These are phyloP conservation scores for Annulohypoxylon stygium DNA, from an alignment of 495 filamentous ascomycete species.

Conservation along the genomic window DNA sequence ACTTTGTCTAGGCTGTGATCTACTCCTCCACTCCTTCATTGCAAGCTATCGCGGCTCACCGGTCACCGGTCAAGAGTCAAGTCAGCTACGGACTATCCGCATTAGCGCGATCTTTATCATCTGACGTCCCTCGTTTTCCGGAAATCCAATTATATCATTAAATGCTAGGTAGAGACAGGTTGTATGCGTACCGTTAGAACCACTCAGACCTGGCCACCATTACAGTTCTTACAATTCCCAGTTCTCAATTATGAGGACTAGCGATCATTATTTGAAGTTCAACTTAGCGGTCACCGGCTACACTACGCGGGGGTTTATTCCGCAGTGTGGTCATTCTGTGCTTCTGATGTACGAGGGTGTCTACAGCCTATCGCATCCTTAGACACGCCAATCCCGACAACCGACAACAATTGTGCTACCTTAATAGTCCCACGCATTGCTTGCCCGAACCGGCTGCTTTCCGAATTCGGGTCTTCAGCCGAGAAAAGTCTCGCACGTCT, in stretches of 20 bases:
- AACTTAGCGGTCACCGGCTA: constrained; percentile 16
- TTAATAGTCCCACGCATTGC: constrained; percentile 35
- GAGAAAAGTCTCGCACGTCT: constrained; percentile 35
- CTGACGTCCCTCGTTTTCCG: constrained; percentile 1
- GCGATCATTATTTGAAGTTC: neutral
- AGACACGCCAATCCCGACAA: constrained; percentile 24
- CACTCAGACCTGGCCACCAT: constrained; percentile 22
- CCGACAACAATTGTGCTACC: constrained; percentile 38
- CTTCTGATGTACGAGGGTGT: constrained; percentile 22
- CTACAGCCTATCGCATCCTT: constrained; percentile 29
- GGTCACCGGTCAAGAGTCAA: constrained; percentile 10
- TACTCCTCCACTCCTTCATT: constrained; percentile 24
- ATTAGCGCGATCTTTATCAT: constrained; percentile 31
- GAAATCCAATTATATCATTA: neutral
- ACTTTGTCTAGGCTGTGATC: constrained; percentile 27
- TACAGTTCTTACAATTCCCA: neutral
- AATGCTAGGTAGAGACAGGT: neutral
- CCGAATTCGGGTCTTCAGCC: constrained; percentile 42
- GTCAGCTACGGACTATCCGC: constrained; percentile 28
- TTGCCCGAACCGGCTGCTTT: constrained; percentile 31
- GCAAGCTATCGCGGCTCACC: constrained; percentile 14
- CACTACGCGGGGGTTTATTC: constrained; percentile 3
- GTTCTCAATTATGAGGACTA: constrained; percentile 17
- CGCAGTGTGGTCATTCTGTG: constrained; percentile 2
- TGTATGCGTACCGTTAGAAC: neutral